Evolutionary conservation across 306 rosid genomes (phyloP).

Genomic region (Crotalaria pallida): DNA sequence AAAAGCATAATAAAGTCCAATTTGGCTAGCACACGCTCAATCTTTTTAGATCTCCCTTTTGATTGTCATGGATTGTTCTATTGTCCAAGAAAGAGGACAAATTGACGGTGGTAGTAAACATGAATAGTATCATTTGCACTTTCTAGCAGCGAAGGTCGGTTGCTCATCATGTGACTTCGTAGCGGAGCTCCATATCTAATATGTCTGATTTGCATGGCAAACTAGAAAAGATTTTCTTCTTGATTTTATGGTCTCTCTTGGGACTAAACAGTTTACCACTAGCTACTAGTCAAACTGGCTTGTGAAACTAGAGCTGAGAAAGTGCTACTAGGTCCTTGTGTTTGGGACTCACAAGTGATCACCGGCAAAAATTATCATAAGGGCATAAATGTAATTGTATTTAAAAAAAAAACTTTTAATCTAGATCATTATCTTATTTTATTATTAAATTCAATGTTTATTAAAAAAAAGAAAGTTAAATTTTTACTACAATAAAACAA

Average conservation of each 20-base stretch:
- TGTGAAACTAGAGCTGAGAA: neutral
- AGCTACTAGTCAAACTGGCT: neutral
- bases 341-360: neutral
- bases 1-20: too few relatives aligned
- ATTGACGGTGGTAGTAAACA: neutral
- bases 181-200: neutral
- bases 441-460: too few relatives aligned
- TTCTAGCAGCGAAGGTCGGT: neutral
- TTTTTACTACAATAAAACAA: too few relatives aligned
- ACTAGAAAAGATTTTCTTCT: neutral
- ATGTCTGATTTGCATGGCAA: neutral
- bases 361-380: too few relatives aligned
- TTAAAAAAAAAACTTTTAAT: too few relatives aligned
- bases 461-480: too few relatives aligned
- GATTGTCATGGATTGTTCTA: neutral
- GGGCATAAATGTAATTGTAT: too few relatives aligned
- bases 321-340: conserved; percentile 1
- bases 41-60: neutral
- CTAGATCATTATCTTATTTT: too few relatives aligned
- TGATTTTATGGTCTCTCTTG: neutral
- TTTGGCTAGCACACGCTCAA: neutral
- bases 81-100: conserved; percentile 13
- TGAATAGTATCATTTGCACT: neutral
- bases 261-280: neutral
- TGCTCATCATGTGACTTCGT: neutral